Evolutionary conservation across 2,329 filamentous ascomycete species (phyloP).

Genomic region (Cryphonectria parasitica): DNA sequence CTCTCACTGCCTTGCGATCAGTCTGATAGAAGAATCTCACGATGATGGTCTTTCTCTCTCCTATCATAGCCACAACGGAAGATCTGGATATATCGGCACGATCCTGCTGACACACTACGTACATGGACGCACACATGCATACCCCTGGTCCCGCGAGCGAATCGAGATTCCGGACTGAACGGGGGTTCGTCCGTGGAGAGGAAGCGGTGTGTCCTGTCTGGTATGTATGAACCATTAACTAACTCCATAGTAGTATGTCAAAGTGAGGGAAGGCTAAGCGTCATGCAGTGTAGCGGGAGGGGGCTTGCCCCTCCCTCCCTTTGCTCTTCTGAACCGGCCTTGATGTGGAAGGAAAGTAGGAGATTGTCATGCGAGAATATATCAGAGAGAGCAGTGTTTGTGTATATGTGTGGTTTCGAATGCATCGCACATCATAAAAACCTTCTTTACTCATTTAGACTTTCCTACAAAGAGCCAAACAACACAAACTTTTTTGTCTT

Average conservation of each 20-base stretch:
- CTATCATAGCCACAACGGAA: neutral
- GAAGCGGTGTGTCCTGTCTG: slow-evolving; percentile 6
- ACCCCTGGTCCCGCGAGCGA: neutral
- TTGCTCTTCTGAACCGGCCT: neutral
- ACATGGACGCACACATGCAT: neutral
- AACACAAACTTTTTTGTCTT: neutral
- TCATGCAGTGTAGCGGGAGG: neutral
- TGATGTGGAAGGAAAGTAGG: neutral
- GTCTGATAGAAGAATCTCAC: neutral
- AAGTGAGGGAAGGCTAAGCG: neutral
- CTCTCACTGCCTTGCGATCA: neutral
- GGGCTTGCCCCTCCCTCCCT: neutral
- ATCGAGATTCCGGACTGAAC: neutral
- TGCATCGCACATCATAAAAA: too few species aligned
- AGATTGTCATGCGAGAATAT: neutral
- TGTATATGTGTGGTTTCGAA: too few species aligned
- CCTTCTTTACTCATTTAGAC: too few species aligned
- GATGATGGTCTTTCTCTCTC: neutral
- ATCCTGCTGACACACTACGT: neutral
- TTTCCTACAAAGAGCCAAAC: too few species aligned
- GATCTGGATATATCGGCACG: slow-evolving; percentile 6
- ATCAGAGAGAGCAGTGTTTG: too few species aligned
- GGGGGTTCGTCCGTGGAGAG: neutral
- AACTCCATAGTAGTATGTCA: too few species aligned
- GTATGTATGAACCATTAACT: too few species aligned